Conservation (phyloP, 495 filamentous ascomycete species). For the Hypoxylon subgilvum region DNA sequence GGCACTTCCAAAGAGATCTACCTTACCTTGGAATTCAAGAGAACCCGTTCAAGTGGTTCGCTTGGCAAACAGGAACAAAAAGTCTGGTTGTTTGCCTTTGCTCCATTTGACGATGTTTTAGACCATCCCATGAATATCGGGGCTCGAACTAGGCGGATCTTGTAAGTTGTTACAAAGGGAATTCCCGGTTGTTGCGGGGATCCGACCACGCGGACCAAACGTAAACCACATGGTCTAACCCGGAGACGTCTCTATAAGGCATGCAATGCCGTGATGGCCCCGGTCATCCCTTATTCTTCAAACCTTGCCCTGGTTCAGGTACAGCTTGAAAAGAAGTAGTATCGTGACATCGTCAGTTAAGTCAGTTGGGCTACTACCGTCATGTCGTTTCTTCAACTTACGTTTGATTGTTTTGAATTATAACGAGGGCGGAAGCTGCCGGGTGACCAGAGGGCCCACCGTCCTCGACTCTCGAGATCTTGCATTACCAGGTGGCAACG, state of each 20-base stretch:
- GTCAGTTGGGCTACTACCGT: too few species aligned
- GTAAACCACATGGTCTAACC: too few species aligned
- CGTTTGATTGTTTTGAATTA: conserved; percentile 4
- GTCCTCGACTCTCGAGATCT: conserved; percentile 32
- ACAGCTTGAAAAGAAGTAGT: not conserved
- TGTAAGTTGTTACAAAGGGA: too few species aligned
- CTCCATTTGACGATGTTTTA: too few species aligned
- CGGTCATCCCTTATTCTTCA: conserved; percentile 4
- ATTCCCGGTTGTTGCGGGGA: conserved; percentile 14
- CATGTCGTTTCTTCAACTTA: too few species aligned
- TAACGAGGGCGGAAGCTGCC: conserved; percentile 30
- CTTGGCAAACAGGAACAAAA: too few species aligned
- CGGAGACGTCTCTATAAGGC: conserved; percentile 19
- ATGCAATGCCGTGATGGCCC: not conserved
- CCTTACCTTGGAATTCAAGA: too few species aligned
- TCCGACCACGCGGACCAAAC: conserved; percentile 10
- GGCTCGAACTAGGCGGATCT: too few species aligned
- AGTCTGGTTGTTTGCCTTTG: too few species aligned
- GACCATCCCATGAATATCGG: too few species aligned
- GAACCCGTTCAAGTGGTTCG: too few species aligned
- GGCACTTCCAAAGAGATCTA: too few species aligned
- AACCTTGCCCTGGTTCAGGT: not conserved
- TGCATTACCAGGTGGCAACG: conserved; percentile 40
- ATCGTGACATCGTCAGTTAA: not conserved
- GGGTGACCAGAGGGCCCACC: conserved; percentile 29